These are phyloP conservation scores for Mucor lusitanicus DNA, from an alignment of 371 early-diverging fungal genomes.

Conservation along the genomic window DNA sequence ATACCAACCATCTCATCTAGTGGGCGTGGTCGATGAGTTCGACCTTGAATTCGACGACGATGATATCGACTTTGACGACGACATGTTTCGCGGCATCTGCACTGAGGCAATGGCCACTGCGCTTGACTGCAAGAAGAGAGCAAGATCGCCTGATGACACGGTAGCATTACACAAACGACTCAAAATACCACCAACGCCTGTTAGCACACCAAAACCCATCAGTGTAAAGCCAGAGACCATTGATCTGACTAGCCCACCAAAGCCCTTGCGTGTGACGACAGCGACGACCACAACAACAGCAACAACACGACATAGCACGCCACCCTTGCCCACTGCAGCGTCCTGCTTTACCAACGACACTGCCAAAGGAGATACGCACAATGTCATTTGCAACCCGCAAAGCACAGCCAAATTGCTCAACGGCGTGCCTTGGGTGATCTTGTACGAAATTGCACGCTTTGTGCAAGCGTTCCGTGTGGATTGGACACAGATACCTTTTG, in stretches of 20 bases:
- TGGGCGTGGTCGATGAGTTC: not conserved
- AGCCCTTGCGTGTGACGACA: not conserved
- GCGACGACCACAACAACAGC: too few species aligned
- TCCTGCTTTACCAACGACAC: conserved; percentile 11
- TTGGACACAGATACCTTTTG: conserved; percentile 34
- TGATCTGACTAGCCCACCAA: not conserved
- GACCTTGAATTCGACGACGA: not conserved
- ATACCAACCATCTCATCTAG: not conserved
- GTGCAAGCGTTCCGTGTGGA: conserved; percentile 13
- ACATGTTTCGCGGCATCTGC: not conserved
- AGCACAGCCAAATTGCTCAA: conserved; percentile 13
- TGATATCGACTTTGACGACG: conserved; percentile 2
- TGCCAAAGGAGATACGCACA: not conserved
- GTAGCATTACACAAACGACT: not conserved
- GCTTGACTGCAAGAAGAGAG: not conserved
- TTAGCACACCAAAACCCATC: not conserved
- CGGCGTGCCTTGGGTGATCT: conserved; percentile 24
- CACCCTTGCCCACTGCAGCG: not conserved
- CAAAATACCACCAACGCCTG: not conserved
- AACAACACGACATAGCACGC: not conserved
- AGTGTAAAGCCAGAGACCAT: not conserved
- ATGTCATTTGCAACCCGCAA: conserved; percentile 18
- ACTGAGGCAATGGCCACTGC: not conserved
- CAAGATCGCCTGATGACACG: not conserved
- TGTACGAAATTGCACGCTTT: conserved; percentile 43